Percentiles rank a stretch among this genome's conserved stretches.
These are phyloP conservation scores for Hypoxylon rickii DNA, from an alignment of 495 filamentous ascomycete genomes.

Conservation along the genomic window DNA sequence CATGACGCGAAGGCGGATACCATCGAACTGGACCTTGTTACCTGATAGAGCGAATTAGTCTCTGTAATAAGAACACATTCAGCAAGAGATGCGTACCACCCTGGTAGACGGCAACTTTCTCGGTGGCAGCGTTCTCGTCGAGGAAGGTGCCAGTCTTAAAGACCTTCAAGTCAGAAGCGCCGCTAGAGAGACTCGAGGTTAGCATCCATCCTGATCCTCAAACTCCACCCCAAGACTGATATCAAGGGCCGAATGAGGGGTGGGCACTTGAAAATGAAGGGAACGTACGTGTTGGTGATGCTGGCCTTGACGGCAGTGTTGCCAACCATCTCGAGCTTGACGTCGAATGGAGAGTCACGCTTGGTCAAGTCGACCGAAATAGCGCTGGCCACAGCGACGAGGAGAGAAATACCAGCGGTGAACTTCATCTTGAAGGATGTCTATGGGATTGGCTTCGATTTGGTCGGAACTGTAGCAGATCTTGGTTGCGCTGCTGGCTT, in stretches of 20 bases:
- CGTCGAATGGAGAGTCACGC: constrained; percentile 50
- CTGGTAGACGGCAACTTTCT: constrained; percentile 63
- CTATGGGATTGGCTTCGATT: neutral
- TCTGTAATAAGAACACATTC: neutral
- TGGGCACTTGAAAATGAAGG: neutral
- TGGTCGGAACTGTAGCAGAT: constrained; percentile 1
- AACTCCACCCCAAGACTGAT: too few relatives aligned
- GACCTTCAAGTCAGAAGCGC: constrained; percentile 57
- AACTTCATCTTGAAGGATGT: constrained; percentile 43
- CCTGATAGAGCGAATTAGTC: constrained; percentile 37
- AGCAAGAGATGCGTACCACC: constrained; percentile 45
- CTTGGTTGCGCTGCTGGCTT: constrained; percentile 18
- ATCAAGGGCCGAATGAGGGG: too few relatives aligned
- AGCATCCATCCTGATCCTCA: neutral
- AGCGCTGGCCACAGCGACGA: constrained; percentile 52
- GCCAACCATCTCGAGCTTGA: constrained; percentile 57
- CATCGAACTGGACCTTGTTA: constrained; percentile 58
- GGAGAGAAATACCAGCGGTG: constrained; percentile 40
- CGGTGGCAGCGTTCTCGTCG: constrained; percentile 56
- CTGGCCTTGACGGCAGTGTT: constrained; percentile 64
- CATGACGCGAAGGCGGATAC: constrained; percentile 57
- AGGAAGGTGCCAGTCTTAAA: constrained; percentile 67
- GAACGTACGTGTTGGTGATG: constrained; percentile 57
- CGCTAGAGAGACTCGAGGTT: constrained; percentile 32
- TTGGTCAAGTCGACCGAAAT: constrained; percentile 50